Evolutionary conservation across 768 basidiomycete genomes (phyloP).

Genomic region (Leccinum longicurvipes): DNA sequence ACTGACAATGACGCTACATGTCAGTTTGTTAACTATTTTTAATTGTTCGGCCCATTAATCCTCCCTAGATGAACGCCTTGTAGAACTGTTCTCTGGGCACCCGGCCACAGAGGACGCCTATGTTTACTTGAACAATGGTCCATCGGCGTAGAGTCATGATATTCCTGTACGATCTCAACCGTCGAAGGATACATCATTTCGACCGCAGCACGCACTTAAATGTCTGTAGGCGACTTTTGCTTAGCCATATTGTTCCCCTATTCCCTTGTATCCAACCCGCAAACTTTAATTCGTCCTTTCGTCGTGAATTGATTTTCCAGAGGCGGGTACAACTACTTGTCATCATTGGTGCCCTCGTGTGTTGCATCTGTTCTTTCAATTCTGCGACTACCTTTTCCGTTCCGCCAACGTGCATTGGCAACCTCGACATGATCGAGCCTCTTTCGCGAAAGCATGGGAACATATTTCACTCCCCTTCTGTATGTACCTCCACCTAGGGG

Average conservation of each 20-base stretch:
- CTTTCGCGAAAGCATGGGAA: slow-evolving; percentile 62
- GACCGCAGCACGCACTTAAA: slow-evolving; percentile 8
- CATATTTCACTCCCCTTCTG: slow-evolving; percentile 59
- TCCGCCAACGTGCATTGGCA: slow-evolving; percentile 75
- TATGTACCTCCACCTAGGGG: slow-evolving; percentile 72
- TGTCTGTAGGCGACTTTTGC: slow-evolving; percentile 13
- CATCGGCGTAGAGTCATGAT: slow-evolving; percentile 20
- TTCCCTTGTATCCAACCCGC: slow-evolving; percentile 12
- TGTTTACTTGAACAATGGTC: slow-evolving; percentile 58
- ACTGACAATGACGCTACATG: slow-evolving; percentile 71
- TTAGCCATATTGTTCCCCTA: slow-evolving; percentile 11
- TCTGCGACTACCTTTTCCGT: slow-evolving; percentile 56
- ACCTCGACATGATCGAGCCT: slow-evolving; percentile 69
- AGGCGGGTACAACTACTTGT: slow-evolving; percentile 2
- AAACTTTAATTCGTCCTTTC: slow-evolving; percentile 12
- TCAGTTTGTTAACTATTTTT: slow-evolving; percentile 35
- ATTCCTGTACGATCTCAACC: not conserved
- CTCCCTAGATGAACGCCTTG: slow-evolving; percentile 57
- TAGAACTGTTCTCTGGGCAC: slow-evolving; percentile 52
- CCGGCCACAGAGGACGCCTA: slow-evolving; percentile 79
- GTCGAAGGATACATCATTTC: not conserved
- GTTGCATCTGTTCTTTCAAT: slow-evolving; percentile 31
- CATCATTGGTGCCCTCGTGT: not conserved
- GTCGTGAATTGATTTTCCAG: not conserved
- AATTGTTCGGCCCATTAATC: not conserved